Conservation (phyloP, 2,329 filamentous ascomycete species). For the Claviceps sp. region DNA sequence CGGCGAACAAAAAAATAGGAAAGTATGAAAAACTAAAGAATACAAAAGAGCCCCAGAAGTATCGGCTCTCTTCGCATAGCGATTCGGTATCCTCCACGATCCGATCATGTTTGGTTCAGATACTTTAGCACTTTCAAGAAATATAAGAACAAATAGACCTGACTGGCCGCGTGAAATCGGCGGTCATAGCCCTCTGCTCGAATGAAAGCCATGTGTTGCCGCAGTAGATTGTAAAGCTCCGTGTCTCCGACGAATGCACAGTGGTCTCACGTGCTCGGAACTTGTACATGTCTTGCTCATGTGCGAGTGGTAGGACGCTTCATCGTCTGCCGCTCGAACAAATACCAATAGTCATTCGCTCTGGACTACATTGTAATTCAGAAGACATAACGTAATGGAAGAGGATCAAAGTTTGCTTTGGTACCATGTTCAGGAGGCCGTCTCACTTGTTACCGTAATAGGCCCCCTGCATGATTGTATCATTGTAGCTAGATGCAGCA, state of each 20-base stretch:
- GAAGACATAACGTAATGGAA: background rate
- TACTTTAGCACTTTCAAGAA: background rate
- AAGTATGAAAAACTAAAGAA: background rate
- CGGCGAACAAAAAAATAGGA: constrained; percentile 8
- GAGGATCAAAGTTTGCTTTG: background rate
- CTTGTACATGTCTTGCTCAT: background rate
- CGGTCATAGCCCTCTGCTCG: background rate
- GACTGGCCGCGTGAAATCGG: background rate
- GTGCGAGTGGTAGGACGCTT: background rate
- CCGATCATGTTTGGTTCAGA: constrained; percentile 3
- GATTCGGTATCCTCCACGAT: constrained; percentile 31
- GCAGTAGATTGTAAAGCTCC: background rate
- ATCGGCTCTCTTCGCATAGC: constrained; percentile 20
- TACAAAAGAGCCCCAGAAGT: constrained; percentile 10
- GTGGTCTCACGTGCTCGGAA: background rate
- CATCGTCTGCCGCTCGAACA: background rate
- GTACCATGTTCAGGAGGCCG: background rate
- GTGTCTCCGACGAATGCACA: background rate
- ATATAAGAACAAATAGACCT: constrained; percentile 1
- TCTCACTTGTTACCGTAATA: constrained; percentile 16
- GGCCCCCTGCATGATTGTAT: constrained; percentile 21
- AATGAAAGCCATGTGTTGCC: background rate
- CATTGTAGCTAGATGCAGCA: constrained; percentile 22
- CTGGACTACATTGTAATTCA: background rate
- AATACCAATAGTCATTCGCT: background rate